phyloP scores from a whole-genome alignment of 31 red algal species.

The Odonthalia washingtoniensis region DNA sequence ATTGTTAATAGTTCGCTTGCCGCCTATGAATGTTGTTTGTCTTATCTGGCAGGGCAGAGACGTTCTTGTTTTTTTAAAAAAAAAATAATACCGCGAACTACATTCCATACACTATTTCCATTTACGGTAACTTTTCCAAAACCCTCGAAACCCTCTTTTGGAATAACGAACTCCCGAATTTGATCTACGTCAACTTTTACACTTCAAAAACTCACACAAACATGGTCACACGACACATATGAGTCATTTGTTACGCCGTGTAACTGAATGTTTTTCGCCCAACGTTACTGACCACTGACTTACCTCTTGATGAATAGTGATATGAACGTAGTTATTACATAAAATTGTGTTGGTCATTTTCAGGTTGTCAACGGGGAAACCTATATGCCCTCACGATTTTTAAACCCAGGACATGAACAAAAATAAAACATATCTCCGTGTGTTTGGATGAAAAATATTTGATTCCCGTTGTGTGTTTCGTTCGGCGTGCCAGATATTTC shows the following conservation, averaged over 20 bases:
- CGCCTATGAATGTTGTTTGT: neutral
- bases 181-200: neutral
- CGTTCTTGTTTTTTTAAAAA: neutral
- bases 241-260: too few species aligned
- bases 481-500: neutral
- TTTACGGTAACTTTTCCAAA: neutral
- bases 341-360: neutral
- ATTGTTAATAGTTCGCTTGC: neutral
- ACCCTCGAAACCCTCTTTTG: neutral
- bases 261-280: too few species aligned
- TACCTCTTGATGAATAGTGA: neutral
- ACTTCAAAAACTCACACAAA: neutral
- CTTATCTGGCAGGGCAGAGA: neutral
- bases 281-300: neutral
- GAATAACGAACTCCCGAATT: neutral
- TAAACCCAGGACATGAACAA: neutral
- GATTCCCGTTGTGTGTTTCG: neutral
- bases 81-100: neutral
- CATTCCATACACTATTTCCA: neutral
- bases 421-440: neutral
- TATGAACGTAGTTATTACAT: neutral
- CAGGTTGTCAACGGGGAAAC: neutral
- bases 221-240: neutral
- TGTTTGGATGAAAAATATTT: neutral
- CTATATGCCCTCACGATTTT: neutral